A percentile compares a stretch with the other conserved stretches of the same genome.
Conservation (phyloP, 2,329 filamentous ascomycete species). For the Sporothrix brunneoviolacea region DNA sequence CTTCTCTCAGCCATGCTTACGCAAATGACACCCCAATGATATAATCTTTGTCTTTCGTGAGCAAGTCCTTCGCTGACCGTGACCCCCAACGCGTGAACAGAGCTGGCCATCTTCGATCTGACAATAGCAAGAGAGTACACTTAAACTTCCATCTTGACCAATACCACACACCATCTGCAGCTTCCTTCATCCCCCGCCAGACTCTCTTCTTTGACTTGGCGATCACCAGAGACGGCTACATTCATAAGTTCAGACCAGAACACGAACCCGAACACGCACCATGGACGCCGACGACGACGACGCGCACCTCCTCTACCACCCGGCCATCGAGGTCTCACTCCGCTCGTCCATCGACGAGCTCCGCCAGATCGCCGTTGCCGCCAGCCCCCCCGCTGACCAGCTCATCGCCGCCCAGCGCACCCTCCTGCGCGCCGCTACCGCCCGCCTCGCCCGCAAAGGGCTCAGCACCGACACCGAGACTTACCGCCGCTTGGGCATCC, state of each 20-base stretch:
- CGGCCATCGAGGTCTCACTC: conserved; percentile 9
- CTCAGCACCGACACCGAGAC: conserved; percentile 14
- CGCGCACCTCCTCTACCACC: neutral
- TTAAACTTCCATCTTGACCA: too few relatives aligned
- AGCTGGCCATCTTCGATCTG: too few relatives aligned
- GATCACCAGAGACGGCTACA: too few relatives aligned
- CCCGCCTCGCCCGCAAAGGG: conserved; percentile 9
- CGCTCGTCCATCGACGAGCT: neutral
- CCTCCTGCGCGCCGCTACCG: conserved; percentile 6
- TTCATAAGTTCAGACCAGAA: neutral
- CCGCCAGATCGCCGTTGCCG: conserved; percentile 8
- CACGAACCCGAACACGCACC: neutral
- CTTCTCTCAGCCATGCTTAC: too few relatives aligned
- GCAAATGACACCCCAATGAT: too few relatives aligned
- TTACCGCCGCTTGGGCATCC: conserved; percentile 15
- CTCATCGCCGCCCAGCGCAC: conserved; percentile 5
- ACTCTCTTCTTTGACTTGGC: too few relatives aligned
- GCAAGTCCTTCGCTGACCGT: too few relatives aligned
- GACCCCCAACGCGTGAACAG: too few relatives aligned
- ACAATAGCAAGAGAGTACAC: too few relatives aligned
- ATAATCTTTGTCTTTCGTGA: too few relatives aligned
- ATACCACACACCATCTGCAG: too few relatives aligned
- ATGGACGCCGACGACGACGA: conserved; percentile 6
- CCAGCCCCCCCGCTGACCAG: neutral
- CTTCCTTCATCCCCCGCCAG: too few relatives aligned